Evolutionary conservation across 768 basidiomycete genomes (phyloP).

Genomic region (Pulveroboletus sp.): DNA sequence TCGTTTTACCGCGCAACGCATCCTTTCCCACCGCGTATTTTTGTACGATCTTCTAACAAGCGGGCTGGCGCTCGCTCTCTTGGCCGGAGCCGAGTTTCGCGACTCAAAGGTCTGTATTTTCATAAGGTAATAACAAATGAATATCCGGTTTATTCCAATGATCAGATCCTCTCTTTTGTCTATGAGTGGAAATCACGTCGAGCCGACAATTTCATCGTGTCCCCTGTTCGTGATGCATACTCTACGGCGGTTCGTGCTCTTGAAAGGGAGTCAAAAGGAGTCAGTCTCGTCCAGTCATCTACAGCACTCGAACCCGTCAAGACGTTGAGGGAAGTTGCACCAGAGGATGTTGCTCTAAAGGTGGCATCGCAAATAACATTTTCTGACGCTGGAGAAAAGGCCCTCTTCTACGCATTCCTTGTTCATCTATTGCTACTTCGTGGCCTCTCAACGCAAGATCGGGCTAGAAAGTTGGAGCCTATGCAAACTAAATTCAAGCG

Average conservation of each 20-base stretch:
- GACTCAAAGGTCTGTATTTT: slow-evolving; percentile 53
- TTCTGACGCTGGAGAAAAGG: slow-evolving; percentile 3
- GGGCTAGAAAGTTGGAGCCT: slow-evolving; percentile 33
- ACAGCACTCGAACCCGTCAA: not conserved
- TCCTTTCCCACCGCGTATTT: slow-evolving; percentile 49
- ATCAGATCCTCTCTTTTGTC: slow-evolving; percentile 60
- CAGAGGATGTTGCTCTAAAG: slow-evolving; percentile 6
- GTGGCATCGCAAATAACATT: slow-evolving; percentile 9
- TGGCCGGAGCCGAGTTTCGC: slow-evolving; percentile 55
- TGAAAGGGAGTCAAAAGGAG: not conserved
- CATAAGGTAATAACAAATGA: not conserved
- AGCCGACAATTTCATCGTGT: slow-evolving; percentile 12
- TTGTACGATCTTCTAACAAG: slow-evolving; percentile 47
- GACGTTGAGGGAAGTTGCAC: not conserved
- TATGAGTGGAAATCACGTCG: slow-evolving; percentile 39
- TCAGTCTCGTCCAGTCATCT: not conserved
- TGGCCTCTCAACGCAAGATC: slow-evolving; percentile 35
- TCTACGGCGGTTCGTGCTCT: slow-evolving; percentile 13
- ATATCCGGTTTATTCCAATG: not conserved
- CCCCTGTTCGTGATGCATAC: slow-evolving; percentile 4
- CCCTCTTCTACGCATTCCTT: slow-evolving; percentile 37
- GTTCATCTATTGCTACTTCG: slow-evolving; percentile 40
- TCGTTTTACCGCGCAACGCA: slow-evolving; percentile 21
- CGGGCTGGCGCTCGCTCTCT: slow-evolving; percentile 48
- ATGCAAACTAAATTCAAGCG: slow-evolving; percentile 29